phyloP scores from a whole-genome alignment of 768 basidiomycete genomes.

The Myochromella boudieri region DNA sequence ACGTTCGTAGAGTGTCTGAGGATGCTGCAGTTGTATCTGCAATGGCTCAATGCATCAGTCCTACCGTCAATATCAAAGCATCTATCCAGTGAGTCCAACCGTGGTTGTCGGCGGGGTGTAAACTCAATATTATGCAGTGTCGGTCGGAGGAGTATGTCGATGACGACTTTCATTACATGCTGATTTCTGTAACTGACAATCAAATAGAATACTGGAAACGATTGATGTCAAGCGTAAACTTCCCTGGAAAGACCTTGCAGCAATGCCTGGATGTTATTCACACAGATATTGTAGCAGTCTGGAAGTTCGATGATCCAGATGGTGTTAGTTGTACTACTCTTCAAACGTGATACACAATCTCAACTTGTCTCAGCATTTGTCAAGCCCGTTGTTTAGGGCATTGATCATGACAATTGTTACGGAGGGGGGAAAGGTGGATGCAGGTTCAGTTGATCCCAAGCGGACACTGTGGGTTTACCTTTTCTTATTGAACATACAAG shows the following conservation, averaged over 20 bases:
- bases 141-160: conserved; percentile 17
- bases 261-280: conserved; percentile 23
- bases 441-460: not conserved
- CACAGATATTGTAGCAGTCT: conserved; percentile 22
- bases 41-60: conserved; percentile 24
- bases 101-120: not conserved
- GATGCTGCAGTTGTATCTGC: conserved; percentile 21
- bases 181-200: conserved; percentile 2
- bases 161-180: not conserved
- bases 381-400: conserved; percentile 16
- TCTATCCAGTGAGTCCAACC: conserved; percentile 22
- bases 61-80: conserved; percentile 20
- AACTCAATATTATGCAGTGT: conserved; percentile 9
- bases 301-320: conserved; percentile 25
- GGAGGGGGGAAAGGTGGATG: not conserved
- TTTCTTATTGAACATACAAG: no score
- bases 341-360: not conserved
- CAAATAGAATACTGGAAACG: conserved; percentile 25
- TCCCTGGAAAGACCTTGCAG: conserved; percentile 16
- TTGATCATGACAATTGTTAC: conserved; percentile 16
- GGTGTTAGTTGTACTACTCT: conserved; percentile 9
- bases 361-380: conserved; percentile 13
- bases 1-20: conserved; percentile 9
- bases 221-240: conserved; percentile 20
- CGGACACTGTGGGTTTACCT: conserved; percentile 7